Percentiles rank a stretch among this genome's conserved stretches.
Evolutionary conservation across 345 rosid species (phyloP).

Genomic region (Lumnitzera littorea): DNA sequence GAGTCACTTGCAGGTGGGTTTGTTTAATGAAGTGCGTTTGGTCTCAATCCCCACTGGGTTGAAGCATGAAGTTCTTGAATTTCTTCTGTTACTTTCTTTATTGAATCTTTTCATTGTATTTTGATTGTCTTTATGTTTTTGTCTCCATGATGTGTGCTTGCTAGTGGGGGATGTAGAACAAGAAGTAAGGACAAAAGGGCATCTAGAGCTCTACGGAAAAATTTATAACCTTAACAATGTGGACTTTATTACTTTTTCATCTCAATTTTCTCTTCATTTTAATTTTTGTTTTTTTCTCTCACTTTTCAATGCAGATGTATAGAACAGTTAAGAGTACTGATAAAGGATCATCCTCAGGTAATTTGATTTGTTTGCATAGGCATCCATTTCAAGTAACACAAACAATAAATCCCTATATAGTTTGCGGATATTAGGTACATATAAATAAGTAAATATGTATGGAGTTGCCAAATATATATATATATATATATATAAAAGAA

Average conservation of each 20-base stretch:
- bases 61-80: conserved; percentile 9
- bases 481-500: neutral
- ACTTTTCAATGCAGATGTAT: conserved; percentile 71
- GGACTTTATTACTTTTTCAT: conserved; percentile 17
- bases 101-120: conserved; percentile 3
- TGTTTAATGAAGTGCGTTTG: conserved; percentile 11
- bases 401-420: neutral
- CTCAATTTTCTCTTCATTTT: conserved; percentile 11
- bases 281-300: conserved; percentile 22
- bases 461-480: neutral
- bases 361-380: conserved; percentile 9
- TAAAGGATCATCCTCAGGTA: conserved; percentile 59
- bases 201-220: conserved; percentile 15
- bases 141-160: conserved; percentile 18
- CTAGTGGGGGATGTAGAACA: conserved; percentile 16
- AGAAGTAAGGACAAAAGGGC: conserved; percentile 42
- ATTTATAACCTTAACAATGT: conserved; percentile 16
- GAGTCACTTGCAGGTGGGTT: conserved; percentile 95
- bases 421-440: too few relatives aligned
- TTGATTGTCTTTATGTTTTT: neutral
- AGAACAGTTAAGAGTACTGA: conserved; percentile 98
- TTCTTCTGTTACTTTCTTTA: conserved; percentile 18
- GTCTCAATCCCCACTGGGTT: conserved; percentile 4
- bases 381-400: conserved; percentile 8
- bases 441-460: too few relatives aligned